A percentile compares a stretch with the other conserved stretches of the same genome.
phyloP scores from a whole-genome alignment of 2,329 filamentous ascomycete genomes.

The Verticillium isaacii region DNA sequence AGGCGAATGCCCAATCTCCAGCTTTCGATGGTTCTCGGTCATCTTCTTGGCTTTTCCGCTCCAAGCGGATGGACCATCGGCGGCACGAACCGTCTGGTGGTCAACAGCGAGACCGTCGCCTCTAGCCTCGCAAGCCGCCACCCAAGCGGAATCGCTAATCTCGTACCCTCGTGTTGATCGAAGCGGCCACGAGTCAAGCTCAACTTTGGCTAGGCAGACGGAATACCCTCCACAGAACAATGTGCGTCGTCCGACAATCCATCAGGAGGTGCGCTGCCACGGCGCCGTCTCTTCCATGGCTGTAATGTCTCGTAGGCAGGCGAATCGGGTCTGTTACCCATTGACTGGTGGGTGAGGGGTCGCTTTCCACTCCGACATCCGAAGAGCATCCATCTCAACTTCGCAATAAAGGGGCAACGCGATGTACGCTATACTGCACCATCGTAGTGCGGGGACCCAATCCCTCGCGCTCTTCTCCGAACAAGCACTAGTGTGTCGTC shows the following conservation, averaged over 20 bases:
- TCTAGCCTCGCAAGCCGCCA: not conserved
- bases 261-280: not conserved
- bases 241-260: no score
- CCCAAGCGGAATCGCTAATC: not conserved
- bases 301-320: not conserved
- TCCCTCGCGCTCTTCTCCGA: not conserved
- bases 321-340: not conserved
- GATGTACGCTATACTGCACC: not conserved
- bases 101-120: not conserved
- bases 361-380: not conserved
- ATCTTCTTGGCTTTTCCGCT: not conserved
- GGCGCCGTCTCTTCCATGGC: not conserved
- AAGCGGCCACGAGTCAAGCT: not conserved
- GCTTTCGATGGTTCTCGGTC: not conserved
- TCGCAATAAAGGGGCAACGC: not conserved
- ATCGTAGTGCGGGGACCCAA: not conserved
- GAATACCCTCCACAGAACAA: not conserved
- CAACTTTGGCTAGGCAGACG: not conserved
- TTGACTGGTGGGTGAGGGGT: not conserved
- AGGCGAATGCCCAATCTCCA: not conserved
- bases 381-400: not conserved
- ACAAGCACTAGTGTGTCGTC: not conserved
- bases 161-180: not conserved
- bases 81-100: not conserved
- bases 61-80: not conserved